Percentiles rank a stretch among this genome's conserved stretches.
These are phyloP conservation scores for Coemansia sp. DNA, from an alignment of 192 early-diverging fungal species.

Conservation along the genomic window DNA sequence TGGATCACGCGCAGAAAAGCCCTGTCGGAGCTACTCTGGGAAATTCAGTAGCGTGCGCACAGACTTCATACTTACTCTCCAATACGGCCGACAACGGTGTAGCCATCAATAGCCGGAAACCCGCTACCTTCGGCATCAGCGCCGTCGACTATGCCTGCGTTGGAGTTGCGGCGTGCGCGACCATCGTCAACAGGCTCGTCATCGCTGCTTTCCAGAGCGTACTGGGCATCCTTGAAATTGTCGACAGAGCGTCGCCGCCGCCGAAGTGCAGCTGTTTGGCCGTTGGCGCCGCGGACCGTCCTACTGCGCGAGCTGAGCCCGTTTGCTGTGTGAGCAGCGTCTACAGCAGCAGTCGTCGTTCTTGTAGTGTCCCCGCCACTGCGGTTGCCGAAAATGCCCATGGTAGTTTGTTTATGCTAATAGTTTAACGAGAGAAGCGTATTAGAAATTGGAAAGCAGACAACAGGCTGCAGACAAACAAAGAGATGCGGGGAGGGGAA, in stretches of 20 bases:
- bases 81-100: slow-evolving; percentile 40
- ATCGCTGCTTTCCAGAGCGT: slow-evolving; percentile 30
- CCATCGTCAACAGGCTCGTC: slow-evolving; percentile 19
- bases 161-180: slow-evolving; percentile 38
- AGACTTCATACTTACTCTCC: slow-evolving; percentile 37
- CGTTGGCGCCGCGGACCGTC: slow-evolving; percentile 19
- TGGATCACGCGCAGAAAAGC: no score
- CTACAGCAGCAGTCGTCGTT: neutral
- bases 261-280: slow-evolving; percentile 2
- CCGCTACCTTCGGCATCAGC: slow-evolving; percentile 33
- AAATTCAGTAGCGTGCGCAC: neutral
- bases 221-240: slow-evolving; percentile 28
- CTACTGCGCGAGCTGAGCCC: slow-evolving; percentile 13
- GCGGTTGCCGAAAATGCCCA: slow-evolving; percentile 35
- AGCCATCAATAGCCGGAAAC: slow-evolving; percentile 49
- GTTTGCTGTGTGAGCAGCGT: slow-evolving; percentile 3
- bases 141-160: slow-evolving; percentile 26
- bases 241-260: slow-evolving; percentile 47
- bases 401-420: neutral
- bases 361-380: slow-evolving; percentile 4
- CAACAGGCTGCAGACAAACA: slow-evolving; percentile 1
- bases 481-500: slow-evolving; percentile 4
- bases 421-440: neutral
- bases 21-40: no score
- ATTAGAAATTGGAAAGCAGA: slow-evolving; percentile 1